A percentile compares a stretch with the other conserved stretches of the same genome.
Conservation (phyloP, 768 basidiomycete genomes). For the Mycena indigotica region DNA sequence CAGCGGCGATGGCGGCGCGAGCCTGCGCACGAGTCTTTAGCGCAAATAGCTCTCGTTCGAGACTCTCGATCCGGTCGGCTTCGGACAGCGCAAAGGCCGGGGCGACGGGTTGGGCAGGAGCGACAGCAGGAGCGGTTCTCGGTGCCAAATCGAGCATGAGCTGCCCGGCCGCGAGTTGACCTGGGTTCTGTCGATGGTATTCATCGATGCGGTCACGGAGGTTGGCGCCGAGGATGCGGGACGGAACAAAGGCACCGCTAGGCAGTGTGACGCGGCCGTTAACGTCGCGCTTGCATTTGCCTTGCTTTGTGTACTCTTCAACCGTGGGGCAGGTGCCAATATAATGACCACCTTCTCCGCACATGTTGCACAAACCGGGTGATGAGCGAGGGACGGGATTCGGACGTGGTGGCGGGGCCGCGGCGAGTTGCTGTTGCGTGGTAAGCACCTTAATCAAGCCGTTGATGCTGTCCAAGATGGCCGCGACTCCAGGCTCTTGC, state of each 20-base stretch:
- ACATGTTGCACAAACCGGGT: slow-evolving; percentile 17
- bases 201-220: slow-evolving; percentile 9
- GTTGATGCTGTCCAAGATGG: slow-evolving; percentile 2
- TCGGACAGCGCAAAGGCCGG: slow-evolving; percentile 2
- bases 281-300: slow-evolving; percentile 27
- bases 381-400: background rate
- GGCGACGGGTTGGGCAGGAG: background rate
- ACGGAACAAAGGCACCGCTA: slow-evolving; percentile 26
- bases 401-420: no score
- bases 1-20: slow-evolving; percentile 4
- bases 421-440: background rate
- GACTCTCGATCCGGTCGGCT: slow-evolving; percentile 1
- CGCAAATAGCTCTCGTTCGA: slow-evolving; percentile 8
- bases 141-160: slow-evolving; percentile 4
- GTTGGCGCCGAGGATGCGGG: background rate
- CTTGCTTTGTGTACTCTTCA: slow-evolving; percentile 18
- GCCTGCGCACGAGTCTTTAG: slow-evolving; percentile 10
- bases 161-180: slow-evolving; percentile 12
- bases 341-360: slow-evolving; percentile 25
- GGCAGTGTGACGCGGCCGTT: slow-evolving; percentile 28
- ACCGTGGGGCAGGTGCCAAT: slow-evolving; percentile 26
- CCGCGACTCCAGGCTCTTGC: slow-evolving; percentile 8
- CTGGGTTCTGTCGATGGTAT: slow-evolving; percentile 16
- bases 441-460: slow-evolving; percentile 9
- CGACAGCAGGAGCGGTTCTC: background rate